Evolutionary conservation across 108 stramenopile species (phyloP), one percentile per base, ranked within the genome.

Genomic region (Cyclotella cryptica): DNA sequence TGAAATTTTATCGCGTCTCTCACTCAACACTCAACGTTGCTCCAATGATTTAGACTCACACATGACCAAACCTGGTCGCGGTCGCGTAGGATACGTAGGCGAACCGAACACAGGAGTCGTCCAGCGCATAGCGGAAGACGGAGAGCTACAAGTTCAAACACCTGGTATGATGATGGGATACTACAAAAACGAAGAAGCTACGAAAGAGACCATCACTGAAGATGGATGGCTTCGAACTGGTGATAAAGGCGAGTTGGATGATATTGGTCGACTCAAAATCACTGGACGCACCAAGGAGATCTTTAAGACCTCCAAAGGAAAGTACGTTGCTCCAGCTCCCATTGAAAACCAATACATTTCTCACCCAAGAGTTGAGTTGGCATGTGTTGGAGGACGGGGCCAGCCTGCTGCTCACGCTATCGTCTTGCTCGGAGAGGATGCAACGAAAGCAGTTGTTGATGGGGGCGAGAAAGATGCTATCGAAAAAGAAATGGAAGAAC

Each of bases 161-260:
- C 89, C 91, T 55, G 89, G 89, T 46, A 69, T 77, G 35, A 90
- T 94, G 88, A 92, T 89, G 88, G 91, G 90, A 41, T 94, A 94
- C 81, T 92, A 58, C 84, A 92, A 92, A 73, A 94, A 94, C 66
- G 77, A 84, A 12, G 93, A 94, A 63, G 93, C 93, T 22, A 92
- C 90, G 71, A 88, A 88, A 49, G 91, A 94, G 65, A 75, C 93
- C 24, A 81, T 94, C 26, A 92, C 91, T 0, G 90, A 84, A n/a
- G 91, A 92, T 69, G 92, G 92, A 68, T 96, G 85, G 84, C 86
- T 96, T 10, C 84, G 91, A 57, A 96, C 93, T n/a, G 95, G 95
- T 53, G 95, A 96, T 64, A 87, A 89, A 70, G 95, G 95, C 71
- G 77, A 72, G 46, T 43, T 96, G n/a, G 95, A 96, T 75, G 76